These are phyloP conservation scores for Colletotrichum sp. DNA, from an alignment of 2,329 filamentous ascomycete species.

Conservation along the genomic window DNA sequence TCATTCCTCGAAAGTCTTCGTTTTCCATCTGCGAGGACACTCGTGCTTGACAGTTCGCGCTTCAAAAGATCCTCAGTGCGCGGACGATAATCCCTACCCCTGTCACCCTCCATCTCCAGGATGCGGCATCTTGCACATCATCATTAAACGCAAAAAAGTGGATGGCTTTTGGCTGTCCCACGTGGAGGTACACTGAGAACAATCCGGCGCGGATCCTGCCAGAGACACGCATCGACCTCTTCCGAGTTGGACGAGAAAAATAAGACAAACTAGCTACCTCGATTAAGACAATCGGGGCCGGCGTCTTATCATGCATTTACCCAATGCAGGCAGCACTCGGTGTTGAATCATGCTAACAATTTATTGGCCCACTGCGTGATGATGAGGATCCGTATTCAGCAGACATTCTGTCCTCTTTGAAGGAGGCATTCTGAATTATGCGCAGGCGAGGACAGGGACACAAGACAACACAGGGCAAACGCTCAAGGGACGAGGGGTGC, in stretches of 20 bases:
- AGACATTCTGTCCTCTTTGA: background rate
- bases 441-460: background rate
- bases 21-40: background rate
- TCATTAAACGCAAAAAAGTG: conserved; percentile 22
- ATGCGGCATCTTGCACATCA: conserved; percentile 20
- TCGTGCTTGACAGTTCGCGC: background rate
- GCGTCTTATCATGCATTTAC: background rate
- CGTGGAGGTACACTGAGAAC: conserved; percentile 11
- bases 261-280: background rate
- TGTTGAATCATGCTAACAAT: background rate
- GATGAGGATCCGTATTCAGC: background rate
- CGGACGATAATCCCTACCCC: background rate
- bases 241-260: background rate
- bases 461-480: background rate
- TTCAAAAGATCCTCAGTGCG: background rate
- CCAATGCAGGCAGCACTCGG: background rate
- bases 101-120: background rate
- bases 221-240: background rate
- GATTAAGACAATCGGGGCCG: background rate
- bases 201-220: background rate
- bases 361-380: background rate
- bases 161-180: background rate
- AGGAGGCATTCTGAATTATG: background rate
- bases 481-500: background rate
- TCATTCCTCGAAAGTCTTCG: background rate